phyloP scores from a whole-genome alignment of 805 yeast genomes.

The Dipodascus albidus region DNA sequence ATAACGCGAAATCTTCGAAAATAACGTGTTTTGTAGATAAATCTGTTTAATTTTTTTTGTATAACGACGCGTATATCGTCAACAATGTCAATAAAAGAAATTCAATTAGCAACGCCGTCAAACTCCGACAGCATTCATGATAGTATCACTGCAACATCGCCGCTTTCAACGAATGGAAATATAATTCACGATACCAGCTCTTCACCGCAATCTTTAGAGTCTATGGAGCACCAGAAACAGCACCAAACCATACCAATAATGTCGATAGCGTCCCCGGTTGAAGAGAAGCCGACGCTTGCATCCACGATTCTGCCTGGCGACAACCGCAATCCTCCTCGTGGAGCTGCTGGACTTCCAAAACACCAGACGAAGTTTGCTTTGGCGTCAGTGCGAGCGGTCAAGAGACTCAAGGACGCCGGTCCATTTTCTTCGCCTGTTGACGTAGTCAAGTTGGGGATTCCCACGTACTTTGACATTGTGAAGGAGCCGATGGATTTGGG shows the following conservation, averaged over 20 bases:
- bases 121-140: slow-evolving; percentile 1
- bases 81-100: slow-evolving; percentile 1
- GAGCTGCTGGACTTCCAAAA: slow-evolving; percentile 16
- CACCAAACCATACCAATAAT: neutral
- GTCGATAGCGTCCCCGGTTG: neutral
- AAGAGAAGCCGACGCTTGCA: neutral
- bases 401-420: slow-evolving; percentile 80
- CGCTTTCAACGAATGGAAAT: neutral
- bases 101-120: neutral
- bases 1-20: too few species aligned
- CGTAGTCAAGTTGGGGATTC: slow-evolving; percentile 74
- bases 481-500: slow-evolving; percentile 87
- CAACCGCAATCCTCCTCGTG: neutral
- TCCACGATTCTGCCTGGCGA: neutral
- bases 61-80: neutral
- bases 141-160: neutral
- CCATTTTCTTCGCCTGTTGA: slow-evolving; percentile 91
- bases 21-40: neutral
- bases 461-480: slow-evolving; percentile 76
- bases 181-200: neutral
- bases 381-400: slow-evolving; percentile 74
- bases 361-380: slow-evolving; percentile 78
- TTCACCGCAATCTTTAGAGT: neutral
- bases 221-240: neutral
- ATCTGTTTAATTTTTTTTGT: neutral